Conservation (phyloP, 257 asterid species). For the Solanum medicagineum region DNA sequence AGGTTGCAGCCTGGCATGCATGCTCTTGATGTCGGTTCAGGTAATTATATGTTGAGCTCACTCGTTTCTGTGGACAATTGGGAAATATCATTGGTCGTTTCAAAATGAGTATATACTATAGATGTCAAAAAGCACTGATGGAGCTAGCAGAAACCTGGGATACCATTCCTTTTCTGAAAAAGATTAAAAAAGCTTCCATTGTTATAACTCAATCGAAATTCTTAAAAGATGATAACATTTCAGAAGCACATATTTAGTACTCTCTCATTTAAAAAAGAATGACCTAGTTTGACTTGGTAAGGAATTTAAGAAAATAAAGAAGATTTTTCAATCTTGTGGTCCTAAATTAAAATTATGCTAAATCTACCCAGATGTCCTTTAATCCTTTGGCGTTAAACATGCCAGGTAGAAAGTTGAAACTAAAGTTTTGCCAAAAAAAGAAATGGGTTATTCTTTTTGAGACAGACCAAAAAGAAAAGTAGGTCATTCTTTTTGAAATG, state of each 20-base stretch:
- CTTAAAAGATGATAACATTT: neutral
- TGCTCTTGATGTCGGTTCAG: conserved; percentile 88
- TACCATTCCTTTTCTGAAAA: neutral
- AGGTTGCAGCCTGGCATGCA: conserved; percentile 91
- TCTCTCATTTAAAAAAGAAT: too few relatives aligned
- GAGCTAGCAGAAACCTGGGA: neutral
- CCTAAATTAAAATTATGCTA: too few relatives aligned
- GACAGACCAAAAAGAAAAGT: too few relatives aligned
- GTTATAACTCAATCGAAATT: neutral
- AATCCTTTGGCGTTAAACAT: too few relatives aligned
- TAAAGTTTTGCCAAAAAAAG: too few relatives aligned
- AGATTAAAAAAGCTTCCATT: neutral
- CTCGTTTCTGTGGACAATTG: neutral
- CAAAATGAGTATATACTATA: neutral
- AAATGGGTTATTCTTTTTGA: too few relatives aligned
- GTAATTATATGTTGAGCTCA: conserved; percentile 16
- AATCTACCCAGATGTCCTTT: too few relatives aligned
- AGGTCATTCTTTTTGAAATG: too few relatives aligned
- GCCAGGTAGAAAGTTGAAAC: too few relatives aligned
- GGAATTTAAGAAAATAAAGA: too few relatives aligned
- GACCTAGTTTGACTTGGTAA: too few relatives aligned
- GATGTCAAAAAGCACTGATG: neutral
- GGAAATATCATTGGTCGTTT: neutral
- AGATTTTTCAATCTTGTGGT: too few relatives aligned
- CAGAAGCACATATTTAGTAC: neutral